A percentile compares a stretch with the other conserved stretches of the same genome.
These are phyloP conservation scores for Rhynchospora pubera DNA, from an alignment of 176 grass and related monocot species.

Conservation along the genomic window DNA sequence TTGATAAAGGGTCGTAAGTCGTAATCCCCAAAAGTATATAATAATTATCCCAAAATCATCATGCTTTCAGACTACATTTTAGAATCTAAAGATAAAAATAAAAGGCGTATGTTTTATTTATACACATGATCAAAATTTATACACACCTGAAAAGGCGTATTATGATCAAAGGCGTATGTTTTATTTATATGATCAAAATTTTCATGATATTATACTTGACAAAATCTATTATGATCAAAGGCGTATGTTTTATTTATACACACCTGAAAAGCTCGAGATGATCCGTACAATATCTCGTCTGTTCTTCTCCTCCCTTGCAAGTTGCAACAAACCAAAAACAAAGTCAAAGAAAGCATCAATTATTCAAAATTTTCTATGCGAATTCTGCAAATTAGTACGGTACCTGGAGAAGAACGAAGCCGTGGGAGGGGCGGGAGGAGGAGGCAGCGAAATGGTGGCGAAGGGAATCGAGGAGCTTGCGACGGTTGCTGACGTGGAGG, in stretches of 20 bases:
- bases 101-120: no score
- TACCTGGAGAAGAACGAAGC: slow-evolving; percentile 76
- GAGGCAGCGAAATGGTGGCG: slow-evolving; percentile 41
- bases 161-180: no score
- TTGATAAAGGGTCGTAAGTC: background rate
- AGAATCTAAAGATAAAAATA: no score
- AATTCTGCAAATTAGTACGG: slow-evolving; percentile 6
- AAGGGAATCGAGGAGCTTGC: slow-evolving; percentile 49
- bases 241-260: background rate
- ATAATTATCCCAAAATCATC: background rate
- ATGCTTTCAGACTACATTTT: background rate
- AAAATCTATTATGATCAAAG: no score
- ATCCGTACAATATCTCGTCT: slow-evolving; percentile 71
- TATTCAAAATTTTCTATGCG: background rate
- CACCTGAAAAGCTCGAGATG: slow-evolving; percentile 74
- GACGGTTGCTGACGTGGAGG: slow-evolving; percentile 68
- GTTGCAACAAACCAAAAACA: background rate
- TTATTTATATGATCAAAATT: no score
- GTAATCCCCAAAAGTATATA: background rate
- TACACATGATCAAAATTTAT: no score
- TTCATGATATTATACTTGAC: no score
- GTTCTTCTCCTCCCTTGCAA: slow-evolving; percentile 53
- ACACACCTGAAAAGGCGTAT: no score
- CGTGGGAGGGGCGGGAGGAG: slow-evolving; percentile 32
- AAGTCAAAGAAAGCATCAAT: background rate